phyloP scores from a whole-genome alignment of 2,329 filamentous ascomycete species.

The Lecanicillium sp. region DNA sequence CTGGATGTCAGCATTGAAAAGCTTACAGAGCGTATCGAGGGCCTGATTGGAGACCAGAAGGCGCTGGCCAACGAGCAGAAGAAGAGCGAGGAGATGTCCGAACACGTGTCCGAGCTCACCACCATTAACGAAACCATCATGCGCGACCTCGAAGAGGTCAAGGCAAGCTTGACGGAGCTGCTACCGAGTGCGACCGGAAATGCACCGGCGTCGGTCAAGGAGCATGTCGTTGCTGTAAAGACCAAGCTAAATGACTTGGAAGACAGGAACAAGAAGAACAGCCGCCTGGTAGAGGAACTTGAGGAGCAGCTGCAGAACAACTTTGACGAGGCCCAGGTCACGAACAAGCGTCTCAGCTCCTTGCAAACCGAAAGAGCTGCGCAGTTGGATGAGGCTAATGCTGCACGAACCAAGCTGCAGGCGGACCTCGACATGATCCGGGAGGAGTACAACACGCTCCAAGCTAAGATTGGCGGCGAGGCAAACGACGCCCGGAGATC shows the following conservation, averaged over 20 bases:
- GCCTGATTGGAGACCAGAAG: conserved; percentile 51
- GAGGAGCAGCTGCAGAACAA: conserved; percentile 94
- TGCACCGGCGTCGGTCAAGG: conserved; percentile 39
- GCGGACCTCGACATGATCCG: conserved; percentile 59
- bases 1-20: conserved; percentile 61
- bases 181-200: conserved; percentile 37
- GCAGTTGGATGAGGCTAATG: conserved; percentile 72
- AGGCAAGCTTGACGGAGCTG: conserved; percentile 44
- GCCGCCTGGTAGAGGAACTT: conserved; percentile 85
- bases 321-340: conserved; percentile 84
- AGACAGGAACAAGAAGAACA: conserved; percentile 78
- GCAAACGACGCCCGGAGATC: conserved; percentile 44
- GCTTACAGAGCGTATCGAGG: conserved; percentile 53
- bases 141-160: conserved; percentile 55
- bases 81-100: conserved; percentile 49
- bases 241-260: conserved; percentile 58
- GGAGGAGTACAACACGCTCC: conserved; percentile 50
- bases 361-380: conserved; percentile 66
- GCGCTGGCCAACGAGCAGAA: conserved; percentile 51
- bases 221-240: conserved; percentile 55
- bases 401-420: conserved; percentile 55
- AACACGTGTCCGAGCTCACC: conserved; percentile 47
- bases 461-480: conserved; percentile 52
- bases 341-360: conserved; percentile 78
- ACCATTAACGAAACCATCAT: conserved; percentile 51